Conservation (phyloP, 257 asterid genomes). For the Euphrasia confusa region DNA sequence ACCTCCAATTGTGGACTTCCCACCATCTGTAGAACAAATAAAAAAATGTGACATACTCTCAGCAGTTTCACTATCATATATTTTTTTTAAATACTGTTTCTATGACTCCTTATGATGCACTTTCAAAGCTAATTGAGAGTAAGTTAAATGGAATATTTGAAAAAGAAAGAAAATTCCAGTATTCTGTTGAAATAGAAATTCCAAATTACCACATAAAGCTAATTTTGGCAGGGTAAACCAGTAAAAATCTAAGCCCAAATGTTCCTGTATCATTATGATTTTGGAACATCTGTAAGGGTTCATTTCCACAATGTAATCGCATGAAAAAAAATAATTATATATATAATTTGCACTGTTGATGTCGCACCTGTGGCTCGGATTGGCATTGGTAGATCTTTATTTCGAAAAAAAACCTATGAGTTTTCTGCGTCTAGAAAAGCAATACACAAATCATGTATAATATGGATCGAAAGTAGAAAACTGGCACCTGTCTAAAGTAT, state of each 20-base stretch:
- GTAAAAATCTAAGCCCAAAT: not conserved
- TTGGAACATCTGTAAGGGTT: too few species aligned
- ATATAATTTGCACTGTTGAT: too few species aligned
- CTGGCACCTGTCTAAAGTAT: not conserved
- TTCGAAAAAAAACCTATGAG: constrained; percentile 1
- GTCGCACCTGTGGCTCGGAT: too few species aligned
- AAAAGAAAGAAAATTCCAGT: too few species aligned
- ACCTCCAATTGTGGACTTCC: constrained; percentile 96
- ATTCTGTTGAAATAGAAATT: too few species aligned
- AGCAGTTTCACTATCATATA: not conserved
- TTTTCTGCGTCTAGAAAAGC: constrained; percentile 18
- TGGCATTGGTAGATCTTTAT: too few species aligned
- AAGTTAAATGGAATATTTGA: not conserved
- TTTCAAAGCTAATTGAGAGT: not conserved
- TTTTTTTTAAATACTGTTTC: not conserved
- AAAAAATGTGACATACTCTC: constrained; percentile 9
- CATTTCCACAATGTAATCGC: too few species aligned
- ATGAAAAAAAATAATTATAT: too few species aligned
- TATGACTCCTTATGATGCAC: not conserved
- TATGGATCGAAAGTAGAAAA: not conserved
- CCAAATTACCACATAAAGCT: not conserved
- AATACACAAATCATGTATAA: constrained; percentile 13
- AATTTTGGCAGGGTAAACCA: not conserved
- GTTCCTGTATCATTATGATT: too few species aligned
- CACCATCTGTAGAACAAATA: constrained; percentile 68